Evolutionary conservation across 352 stramenopile species (phyloP).

Genomic region (Globisporangium barbulae): DNA sequence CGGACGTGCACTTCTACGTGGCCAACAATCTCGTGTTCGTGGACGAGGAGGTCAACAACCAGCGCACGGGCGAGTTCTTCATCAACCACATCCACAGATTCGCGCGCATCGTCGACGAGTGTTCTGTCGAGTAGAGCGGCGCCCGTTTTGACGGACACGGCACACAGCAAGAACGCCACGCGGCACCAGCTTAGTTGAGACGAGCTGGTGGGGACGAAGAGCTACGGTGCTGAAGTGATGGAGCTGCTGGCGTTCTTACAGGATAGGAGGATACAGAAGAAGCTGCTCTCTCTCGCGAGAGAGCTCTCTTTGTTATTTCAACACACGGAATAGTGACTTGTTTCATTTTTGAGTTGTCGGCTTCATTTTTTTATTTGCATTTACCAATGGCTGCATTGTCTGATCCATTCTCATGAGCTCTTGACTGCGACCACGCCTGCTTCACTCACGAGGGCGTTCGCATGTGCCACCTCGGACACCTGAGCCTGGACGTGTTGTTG

Average conservation of each 20-base stretch:
- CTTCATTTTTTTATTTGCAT: neutral
- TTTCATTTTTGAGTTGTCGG: constrained; percentile 15
- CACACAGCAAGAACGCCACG: neutral
- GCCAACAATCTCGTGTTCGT: constrained; percentile 76
- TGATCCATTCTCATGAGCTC: constrained; percentile 12
- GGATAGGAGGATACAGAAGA: constrained; percentile 18
- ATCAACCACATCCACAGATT: constrained; percentile 89
- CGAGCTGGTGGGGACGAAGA: neutral
- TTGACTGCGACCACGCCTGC: constrained; percentile 8
- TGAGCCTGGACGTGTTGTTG: neutral
- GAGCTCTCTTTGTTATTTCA: constrained; percentile 17
- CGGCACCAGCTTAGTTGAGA: neutral
- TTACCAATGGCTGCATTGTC: neutral
- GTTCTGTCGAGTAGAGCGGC: constrained; percentile 40
- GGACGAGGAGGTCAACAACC: constrained; percentile 80
- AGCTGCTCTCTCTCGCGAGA: constrained; percentile 7
- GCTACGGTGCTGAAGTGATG: neutral
- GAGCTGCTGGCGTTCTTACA: constrained; percentile 9
- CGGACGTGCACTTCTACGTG: constrained; percentile 84
- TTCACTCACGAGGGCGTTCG: neutral
- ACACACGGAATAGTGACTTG: constrained; percentile 15
- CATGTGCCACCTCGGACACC: neutral
- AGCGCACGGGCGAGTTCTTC: constrained; percentile 89
- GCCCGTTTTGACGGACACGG: neutral
- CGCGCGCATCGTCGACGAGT: constrained; percentile 84